Evolutionary conservation across 169 alveolate genomes (phyloP), one percentile per base, ranked within the genome.

Genomic region (Plasmodium chabaudi): DNA sequence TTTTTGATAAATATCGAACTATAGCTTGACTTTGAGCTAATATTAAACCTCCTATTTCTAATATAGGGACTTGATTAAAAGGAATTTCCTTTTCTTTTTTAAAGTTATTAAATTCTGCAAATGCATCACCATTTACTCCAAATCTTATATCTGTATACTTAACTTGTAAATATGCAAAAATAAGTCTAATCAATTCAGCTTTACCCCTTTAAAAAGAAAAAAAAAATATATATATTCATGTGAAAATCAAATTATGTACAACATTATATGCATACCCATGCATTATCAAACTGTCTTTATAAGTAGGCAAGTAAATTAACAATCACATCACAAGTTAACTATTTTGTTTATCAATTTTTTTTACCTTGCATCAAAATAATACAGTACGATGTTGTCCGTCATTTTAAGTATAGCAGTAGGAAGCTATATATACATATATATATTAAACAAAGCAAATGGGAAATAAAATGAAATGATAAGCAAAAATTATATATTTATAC

Each of bases 61-160:
- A 57, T 34, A 75, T 75, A 17, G 88, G 88, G 3, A 75, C 88
- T 75, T 75, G 88, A 39, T 75, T 51, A 57, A 75, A 75, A 9
- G 88, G 88, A 39, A 57, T 75, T 47, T 75, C 77, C 46, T 75
- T 75, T 75, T 75, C 88, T 67, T 75, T 75, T 75, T 75, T 75
- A 67, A 75, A 75, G 25, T 75, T 61, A 42, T 75, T 75, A 21
- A 75, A 75, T 67, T 75, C 88, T 44, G 51, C 72, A 67, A 75
- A 75, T 51, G 88, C 88, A 42, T 75, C 88, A 5, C 88, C 88
- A 23, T 75, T 61, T 63, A 47, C 88, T 53, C 88, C 88, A 51
- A 75, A 75, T 19, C 88, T 64, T 56, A 63, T 75, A 57, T 75
- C 88, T 34, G 67, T 75, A 46, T 75, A 75, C 56, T 75, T 27